A percentile compares a stretch with the other conserved stretches of the same genome.
Conservation (phyloP, 352 stramenopile genomes). For the Phytophthora citrophthora region DNA sequence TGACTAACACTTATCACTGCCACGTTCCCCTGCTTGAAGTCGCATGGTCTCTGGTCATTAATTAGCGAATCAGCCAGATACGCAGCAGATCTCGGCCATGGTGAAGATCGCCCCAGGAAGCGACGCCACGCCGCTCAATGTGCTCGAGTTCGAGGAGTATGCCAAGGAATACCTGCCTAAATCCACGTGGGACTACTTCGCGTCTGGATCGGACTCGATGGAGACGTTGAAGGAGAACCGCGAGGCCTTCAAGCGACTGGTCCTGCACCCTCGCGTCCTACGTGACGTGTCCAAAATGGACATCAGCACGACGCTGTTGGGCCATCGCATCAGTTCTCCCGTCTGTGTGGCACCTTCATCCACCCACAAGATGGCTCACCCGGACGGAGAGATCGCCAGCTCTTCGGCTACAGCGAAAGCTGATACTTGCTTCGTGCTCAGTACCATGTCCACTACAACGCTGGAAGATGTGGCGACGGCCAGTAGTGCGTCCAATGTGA, state of each 20-base stretch:
- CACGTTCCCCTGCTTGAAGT: slow-evolving; percentile 16
- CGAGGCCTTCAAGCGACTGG: slow-evolving; percentile 92
- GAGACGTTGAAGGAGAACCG: slow-evolving; percentile 76
- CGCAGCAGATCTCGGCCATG: slow-evolving; percentile 16
- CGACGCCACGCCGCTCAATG: slow-evolving; percentile 79
- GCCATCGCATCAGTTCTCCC: slow-evolving; percentile 86
- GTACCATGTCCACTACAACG: slow-evolving; percentile 66
- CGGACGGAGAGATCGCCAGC: slow-evolving; percentile 92
- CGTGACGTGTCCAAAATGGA: slow-evolving; percentile 94
- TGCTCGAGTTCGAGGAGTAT: slow-evolving; percentile 91
- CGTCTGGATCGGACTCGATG: slow-evolving; percentile 94
- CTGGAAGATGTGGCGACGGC: slow-evolving; percentile 56
- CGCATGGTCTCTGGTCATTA: not conserved
- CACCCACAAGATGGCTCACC: slow-evolving; percentile 96
- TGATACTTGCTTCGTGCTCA: slow-evolving; percentile 92
- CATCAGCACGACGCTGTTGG: slow-evolving; percentile 92
- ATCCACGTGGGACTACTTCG: slow-evolving; percentile 92
- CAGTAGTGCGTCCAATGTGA: slow-evolving; percentile 54
- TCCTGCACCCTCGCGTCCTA: slow-evolving; percentile 95
- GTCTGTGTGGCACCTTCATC: slow-evolving; percentile 93
- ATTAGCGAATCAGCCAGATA: slow-evolving; percentile 5
- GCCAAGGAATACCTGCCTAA: slow-evolving; percentile 88
- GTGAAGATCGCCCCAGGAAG: slow-evolving; percentile 71
- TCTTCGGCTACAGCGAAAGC: slow-evolving; percentile 83
- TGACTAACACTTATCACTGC: slow-evolving; percentile 15